These are phyloP conservation scores for Termitomyces sp. DNA, from an alignment of 768 basidiomycete species.

Conservation along the genomic window DNA sequence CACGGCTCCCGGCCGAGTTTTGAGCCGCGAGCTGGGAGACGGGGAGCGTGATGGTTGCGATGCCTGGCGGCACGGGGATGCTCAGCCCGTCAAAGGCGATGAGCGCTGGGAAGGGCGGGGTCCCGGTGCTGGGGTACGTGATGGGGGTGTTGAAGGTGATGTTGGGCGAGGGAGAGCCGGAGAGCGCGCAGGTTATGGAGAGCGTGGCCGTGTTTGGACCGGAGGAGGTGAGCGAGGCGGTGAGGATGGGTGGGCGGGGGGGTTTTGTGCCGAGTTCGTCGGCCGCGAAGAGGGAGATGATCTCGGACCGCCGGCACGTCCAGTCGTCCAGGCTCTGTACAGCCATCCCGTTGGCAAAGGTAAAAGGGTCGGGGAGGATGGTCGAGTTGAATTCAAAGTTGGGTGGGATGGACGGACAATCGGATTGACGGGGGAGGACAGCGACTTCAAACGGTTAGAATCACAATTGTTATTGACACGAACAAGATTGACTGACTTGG, in stretches of 20 bases:
- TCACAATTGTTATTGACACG: too few species aligned
- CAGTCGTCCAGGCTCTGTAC: conserved; percentile 43
- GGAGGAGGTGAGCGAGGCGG: conserved; percentile 34
- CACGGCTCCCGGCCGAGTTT: conserved; percentile 38
- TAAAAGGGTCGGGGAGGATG: conserved; percentile 49
- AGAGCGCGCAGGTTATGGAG: conserved; percentile 37
- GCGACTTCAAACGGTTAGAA: too few species aligned
- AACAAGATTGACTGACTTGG: background rate
- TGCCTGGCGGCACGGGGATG: conserved; percentile 28
- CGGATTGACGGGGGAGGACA: background rate
- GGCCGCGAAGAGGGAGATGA: conserved; percentile 40
- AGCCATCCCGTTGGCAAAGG: conserved; percentile 37
- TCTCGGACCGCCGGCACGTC: conserved; percentile 45
- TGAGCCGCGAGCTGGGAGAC: conserved; percentile 52
- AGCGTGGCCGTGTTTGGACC: conserved; percentile 19
- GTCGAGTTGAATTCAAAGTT: background rate
- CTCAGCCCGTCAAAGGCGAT: conserved; percentile 45
- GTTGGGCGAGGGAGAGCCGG: conserved; percentile 30
- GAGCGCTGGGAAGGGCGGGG: conserved; percentile 44
- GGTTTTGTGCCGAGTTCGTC: conserved; percentile 51
- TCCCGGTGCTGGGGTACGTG: conserved; percentile 34
- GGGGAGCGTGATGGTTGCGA: conserved; percentile 44
- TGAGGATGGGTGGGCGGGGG: conserved; percentile 36
- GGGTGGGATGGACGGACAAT: background rate
- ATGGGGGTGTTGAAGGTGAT: conserved; percentile 46